Conservation (phyloP, 1,284 basidiomycete species). For the Sporisorium scitamineum region DNA sequence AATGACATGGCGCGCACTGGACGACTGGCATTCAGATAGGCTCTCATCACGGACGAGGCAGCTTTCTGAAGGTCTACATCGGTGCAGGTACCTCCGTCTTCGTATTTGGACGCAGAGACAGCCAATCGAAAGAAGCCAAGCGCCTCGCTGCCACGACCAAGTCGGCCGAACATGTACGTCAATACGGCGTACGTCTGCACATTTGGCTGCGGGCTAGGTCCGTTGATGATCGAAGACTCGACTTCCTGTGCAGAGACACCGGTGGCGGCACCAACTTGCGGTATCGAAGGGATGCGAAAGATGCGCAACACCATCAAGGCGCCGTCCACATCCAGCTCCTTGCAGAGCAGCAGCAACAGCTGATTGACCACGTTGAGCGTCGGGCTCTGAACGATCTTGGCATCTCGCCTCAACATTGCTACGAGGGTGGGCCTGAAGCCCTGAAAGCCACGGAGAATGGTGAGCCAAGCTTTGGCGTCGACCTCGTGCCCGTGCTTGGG, state of each 20-base stretch:
- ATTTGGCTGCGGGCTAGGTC: slow-evolving; percentile 25
- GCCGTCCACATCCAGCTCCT: slow-evolving; percentile 30
- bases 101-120: background rate
- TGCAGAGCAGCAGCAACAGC: slow-evolving; percentile 16
- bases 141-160: slow-evolving; percentile 18
- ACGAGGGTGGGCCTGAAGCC: slow-evolving; percentile 31
- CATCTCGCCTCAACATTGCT: slow-evolving; percentile 23
- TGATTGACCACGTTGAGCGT: slow-evolving; percentile 38
- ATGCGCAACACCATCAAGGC: slow-evolving; percentile 33
- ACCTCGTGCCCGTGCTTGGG: slow-evolving; percentile 28
- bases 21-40: slow-evolving; percentile 19
- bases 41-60: slow-evolving; percentile 23
- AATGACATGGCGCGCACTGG: slow-evolving; percentile 36
- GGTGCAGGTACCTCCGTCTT: background rate
- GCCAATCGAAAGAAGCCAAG: slow-evolving; percentile 23
- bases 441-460: slow-evolving; percentile 42
- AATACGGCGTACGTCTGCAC: slow-evolving; percentile 23
- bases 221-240: slow-evolving; percentile 10
- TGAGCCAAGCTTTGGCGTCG: slow-evolving; percentile 42
- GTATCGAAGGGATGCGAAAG: slow-evolving; percentile 31
- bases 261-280: background rate
- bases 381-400: slow-evolving; percentile 35
- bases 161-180: slow-evolving; percentile 26
- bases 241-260: background rate
- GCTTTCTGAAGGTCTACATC: slow-evolving; percentile 15